A percentile compares a stretch with the other conserved stretches of the same genome.
phyloP scores from a whole-genome alignment of 768 basidiomycete species.

The Lyophyllum atratum region DNA sequence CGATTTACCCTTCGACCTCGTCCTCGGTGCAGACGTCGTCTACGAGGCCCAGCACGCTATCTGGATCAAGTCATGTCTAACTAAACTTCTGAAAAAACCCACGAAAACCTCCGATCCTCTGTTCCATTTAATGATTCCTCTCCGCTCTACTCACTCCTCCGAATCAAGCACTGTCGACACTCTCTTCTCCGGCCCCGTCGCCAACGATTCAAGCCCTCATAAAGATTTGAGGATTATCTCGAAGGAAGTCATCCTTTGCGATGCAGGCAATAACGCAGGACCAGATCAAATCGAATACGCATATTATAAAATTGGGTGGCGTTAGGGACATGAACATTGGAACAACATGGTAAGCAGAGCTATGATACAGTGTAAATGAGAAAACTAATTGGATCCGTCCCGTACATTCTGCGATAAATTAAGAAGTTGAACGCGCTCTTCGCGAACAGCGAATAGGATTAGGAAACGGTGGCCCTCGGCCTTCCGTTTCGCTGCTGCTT shows the following conservation, averaged over 20 bases:
- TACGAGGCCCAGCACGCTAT: constrained; percentile 72
- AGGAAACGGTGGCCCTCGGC: constrained; percentile 64
- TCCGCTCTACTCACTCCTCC: constrained; percentile 60
- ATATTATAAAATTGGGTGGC: constrained; percentile 77
- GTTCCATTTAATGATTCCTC: constrained; percentile 81
- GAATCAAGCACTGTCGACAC: constrained; percentile 64
- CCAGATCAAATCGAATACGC: constrained; percentile 65
- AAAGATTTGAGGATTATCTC: constrained; percentile 48
- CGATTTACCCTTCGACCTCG: constrained; percentile 57
- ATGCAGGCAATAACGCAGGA: constrained; percentile 38
- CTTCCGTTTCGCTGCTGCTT: constrained; percentile 62
- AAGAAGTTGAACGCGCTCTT: constrained; percentile 69
- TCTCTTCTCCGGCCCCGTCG: constrained; percentile 41
- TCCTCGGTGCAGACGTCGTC: constrained; percentile 82
- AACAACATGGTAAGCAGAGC: constrained; percentile 6
- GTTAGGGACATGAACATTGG: constrained; percentile 13
- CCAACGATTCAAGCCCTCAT: neutral
- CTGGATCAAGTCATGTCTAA: constrained; percentile 70
- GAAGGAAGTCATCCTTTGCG: constrained; percentile 58
- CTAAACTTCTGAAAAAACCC: constrained; percentile 43
- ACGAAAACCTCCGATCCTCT: constrained; percentile 16
- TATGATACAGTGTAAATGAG: constrained; percentile 7
- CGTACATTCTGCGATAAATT: constrained; percentile 29
- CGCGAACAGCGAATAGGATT: constrained; percentile 65
- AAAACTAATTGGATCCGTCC: constrained; percentile 16